These are phyloP conservation scores for Beauveria scarabaeidicola DNA, from an alignment of 2,329 filamentous ascomycete species.

Conservation along the genomic window DNA sequence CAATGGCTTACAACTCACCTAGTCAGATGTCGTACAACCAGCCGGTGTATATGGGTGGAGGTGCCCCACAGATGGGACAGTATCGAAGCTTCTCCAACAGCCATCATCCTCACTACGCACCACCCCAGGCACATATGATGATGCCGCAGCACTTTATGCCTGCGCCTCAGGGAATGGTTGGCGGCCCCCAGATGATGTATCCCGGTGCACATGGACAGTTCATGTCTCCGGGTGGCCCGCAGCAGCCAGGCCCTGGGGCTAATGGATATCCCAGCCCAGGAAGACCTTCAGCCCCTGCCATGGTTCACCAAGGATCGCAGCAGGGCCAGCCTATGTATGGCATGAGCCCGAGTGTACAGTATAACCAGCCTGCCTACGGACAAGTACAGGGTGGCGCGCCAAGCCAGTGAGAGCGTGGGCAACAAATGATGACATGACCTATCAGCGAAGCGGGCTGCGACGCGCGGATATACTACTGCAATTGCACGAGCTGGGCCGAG, in stretches of 20 bases:
- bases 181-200: constrained; percentile 76
- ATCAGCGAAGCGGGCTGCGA: constrained; percentile 41
- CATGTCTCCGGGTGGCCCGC: constrained; percentile 51
- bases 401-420: constrained; percentile 49
- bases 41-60: constrained; percentile 62
- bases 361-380: constrained; percentile 64
- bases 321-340: constrained; percentile 74
- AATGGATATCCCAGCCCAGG: constrained; percentile 86
- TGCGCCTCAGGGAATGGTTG: constrained; percentile 60
- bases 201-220: constrained; percentile 55
- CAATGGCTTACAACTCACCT: constrained; percentile 62
- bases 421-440: background rate
- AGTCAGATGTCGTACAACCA: constrained; percentile 64
- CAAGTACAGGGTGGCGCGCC: constrained; percentile 59
- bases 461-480: constrained; percentile 50
- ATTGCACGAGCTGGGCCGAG: constrained; percentile 57
- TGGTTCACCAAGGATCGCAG: constrained; percentile 90
- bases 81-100: constrained; percentile 64
- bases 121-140: constrained; percentile 73
- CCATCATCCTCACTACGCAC: constrained; percentile 52
- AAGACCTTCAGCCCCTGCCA: constrained; percentile 72
- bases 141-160: constrained; percentile 69
- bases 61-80: constrained; percentile 60
- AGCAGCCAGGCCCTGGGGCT: constrained; percentile 53
- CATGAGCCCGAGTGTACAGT: constrained; percentile 67